Conservation (phyloP, 1,284 basidiomycete genomes). For the Xerocomus minutiporus region DNA sequence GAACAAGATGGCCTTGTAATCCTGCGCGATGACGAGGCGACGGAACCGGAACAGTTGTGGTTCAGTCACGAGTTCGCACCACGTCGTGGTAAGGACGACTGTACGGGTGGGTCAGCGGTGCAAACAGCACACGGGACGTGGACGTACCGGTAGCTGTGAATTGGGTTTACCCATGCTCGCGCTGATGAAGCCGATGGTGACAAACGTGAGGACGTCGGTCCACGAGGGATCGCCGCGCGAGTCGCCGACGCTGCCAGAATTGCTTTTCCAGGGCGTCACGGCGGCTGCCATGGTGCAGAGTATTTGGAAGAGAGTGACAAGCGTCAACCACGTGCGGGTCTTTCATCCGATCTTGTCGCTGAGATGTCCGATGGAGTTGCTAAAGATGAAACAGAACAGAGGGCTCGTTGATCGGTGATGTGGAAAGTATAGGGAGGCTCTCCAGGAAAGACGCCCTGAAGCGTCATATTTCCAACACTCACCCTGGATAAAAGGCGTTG, state of each 20-base stretch:
- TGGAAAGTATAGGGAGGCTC: slow-evolving; percentile 48
- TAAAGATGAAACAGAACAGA: slow-evolving; percentile 70
- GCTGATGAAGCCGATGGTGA: slow-evolving; percentile 71
- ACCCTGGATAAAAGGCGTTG: too few species aligned
- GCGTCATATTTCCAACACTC: too few species aligned
- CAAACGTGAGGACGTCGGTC: slow-evolving; percentile 62
- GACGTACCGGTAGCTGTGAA: slow-evolving; percentile 51
- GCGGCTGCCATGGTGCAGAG: slow-evolving; percentile 71
- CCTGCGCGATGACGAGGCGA: slow-evolving; percentile 55
- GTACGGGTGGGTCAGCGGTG: slow-evolving; percentile 1
- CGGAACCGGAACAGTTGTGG: slow-evolving; percentile 61
- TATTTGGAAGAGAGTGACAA: slow-evolving; percentile 69
- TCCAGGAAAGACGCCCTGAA: too few species aligned
- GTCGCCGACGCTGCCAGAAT: slow-evolving; percentile 51
- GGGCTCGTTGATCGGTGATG: slow-evolving; percentile 75
- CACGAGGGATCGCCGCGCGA: slow-evolving; percentile 62
- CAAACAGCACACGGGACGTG: not conserved
- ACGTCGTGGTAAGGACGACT: slow-evolving; percentile 75
- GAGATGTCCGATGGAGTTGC: slow-evolving; percentile 67
- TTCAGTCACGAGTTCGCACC: slow-evolving; percentile 83
- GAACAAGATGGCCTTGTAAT: slow-evolving; percentile 66
- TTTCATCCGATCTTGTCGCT: slow-evolving; percentile 68
- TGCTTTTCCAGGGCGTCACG: slow-evolving; percentile 61
- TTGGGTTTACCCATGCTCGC: slow-evolving; percentile 67
- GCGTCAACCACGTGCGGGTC: slow-evolving; percentile 70